A percentile compares a stretch with the other conserved stretches of the same genome.
phyloP scores from a whole-genome alignment of 768 basidiomycete genomes.

The Russula dissimulans region DNA sequence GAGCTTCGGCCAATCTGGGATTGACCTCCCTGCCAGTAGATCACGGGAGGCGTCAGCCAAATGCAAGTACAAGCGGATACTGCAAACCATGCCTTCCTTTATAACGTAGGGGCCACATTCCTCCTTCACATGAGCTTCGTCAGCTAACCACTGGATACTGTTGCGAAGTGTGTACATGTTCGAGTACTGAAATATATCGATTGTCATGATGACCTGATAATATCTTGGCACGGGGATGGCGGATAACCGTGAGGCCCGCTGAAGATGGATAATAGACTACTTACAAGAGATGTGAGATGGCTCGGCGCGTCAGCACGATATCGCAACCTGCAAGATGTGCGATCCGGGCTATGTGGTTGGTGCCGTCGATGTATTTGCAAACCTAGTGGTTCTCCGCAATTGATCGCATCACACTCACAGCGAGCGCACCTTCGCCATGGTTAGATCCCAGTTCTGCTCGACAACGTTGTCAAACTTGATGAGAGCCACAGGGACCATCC shows the following conservation, averaged over 20 bases:
- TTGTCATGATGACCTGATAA: constrained; percentile 93
- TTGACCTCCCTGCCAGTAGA: constrained; percentile 35
- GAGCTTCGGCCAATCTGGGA: constrained; percentile 82
- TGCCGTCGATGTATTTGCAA: constrained; percentile 77
- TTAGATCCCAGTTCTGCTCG: constrained; percentile 94
- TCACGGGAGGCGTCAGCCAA: neutral
- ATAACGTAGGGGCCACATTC: constrained; percentile 94
- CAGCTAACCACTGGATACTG: constrained; percentile 79
- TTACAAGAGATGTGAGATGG: constrained; percentile 87
- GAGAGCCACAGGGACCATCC: constrained; percentile 90
- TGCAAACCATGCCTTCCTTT: constrained; percentile 44
- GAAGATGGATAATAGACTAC: constrained; percentile 20
- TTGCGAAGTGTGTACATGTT: constrained; percentile 94
- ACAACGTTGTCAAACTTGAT: constrained; percentile 73
- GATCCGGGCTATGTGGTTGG: constrained; percentile 85
- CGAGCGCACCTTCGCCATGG: constrained; percentile 65
- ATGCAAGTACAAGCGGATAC: neutral
- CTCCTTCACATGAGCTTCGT: constrained; percentile 71
- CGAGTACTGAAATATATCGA: constrained; percentile 96
- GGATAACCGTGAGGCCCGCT: too few species aligned
- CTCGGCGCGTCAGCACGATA: constrained; percentile 68
- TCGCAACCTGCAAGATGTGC: constrained; percentile 89
- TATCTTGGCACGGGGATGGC: constrained; percentile 45
- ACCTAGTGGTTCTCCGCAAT: constrained; percentile 37
- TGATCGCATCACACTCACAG: neutral